phyloP scores from a whole-genome alignment of 1,284 basidiomycete genomes.

The Fomitopsis schrenkii region DNA sequence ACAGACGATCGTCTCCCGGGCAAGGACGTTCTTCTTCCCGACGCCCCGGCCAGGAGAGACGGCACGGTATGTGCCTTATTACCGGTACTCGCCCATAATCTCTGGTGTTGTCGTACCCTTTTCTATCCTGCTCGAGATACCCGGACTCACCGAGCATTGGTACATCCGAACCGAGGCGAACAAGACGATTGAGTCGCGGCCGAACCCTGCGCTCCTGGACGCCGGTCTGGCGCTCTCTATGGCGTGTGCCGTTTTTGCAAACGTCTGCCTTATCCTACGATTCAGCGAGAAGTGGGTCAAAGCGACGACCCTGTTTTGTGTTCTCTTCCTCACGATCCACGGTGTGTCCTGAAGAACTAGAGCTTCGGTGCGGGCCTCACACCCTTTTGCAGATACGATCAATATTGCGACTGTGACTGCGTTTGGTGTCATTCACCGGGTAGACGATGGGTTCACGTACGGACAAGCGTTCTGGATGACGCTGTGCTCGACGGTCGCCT shows the following conservation, averaged over 20 bases:
- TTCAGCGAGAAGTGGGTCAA: conserved; percentile 69
- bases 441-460: conserved; percentile 69
- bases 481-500: conserved; percentile 70
- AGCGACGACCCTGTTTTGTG: conserved; percentile 59
- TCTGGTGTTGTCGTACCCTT: conserved; percentile 74
- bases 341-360: conserved; percentile 37
- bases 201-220: conserved; percentile 58
- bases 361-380: not conserved
- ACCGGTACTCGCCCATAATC: conserved; percentile 61
- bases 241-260: conserved; percentile 66
- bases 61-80: conserved; percentile 32
- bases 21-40: conserved; percentile 25
- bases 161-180: conserved; percentile 54
- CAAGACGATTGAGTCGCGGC: conserved; percentile 41
- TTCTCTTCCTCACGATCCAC: conserved; percentile 61
- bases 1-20: conserved; percentile 12
- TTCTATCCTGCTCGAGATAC: conserved; percentile 77
- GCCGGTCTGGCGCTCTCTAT: conserved; percentile 68
- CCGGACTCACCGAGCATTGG: conserved; percentile 69
- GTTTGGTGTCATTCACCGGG: conserved; percentile 65
- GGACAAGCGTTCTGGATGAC: conserved; percentile 80
- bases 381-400: conserved; percentile 48
- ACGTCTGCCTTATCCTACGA: conserved; percentile 60
- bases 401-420: conserved; percentile 59
- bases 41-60: conserved; percentile 14